Evolutionary conservation across 2,329 filamentous ascomycete genomes (phyloP).

Genomic region (Diaporthe aspalathi): DNA sequence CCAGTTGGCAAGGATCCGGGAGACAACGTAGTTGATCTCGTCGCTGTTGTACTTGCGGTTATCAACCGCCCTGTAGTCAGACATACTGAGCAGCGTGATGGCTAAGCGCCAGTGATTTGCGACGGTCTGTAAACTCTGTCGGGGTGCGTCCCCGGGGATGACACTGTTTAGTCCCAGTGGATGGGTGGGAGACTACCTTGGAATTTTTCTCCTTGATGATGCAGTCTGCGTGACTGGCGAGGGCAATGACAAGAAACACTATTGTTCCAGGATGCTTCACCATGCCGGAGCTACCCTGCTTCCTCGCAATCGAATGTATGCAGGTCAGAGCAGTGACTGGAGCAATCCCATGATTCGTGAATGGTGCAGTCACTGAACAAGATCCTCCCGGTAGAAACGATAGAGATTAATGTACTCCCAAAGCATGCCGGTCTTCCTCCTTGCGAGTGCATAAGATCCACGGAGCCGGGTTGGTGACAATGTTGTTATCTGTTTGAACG

Average conservation of each 20-base stretch:
- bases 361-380: neutral
- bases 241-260: neutral
- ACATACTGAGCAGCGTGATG: slow-evolving; percentile 5
- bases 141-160: neutral
- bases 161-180: neutral
- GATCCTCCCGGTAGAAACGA: neutral
- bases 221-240: neutral
- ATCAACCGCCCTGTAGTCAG: slow-evolving; percentile 31
- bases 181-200: neutral
- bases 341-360: neutral
- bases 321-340: neutral
- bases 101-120: neutral
- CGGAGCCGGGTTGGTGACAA: neutral
- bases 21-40: slow-evolving; percentile 35
- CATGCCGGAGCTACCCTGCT: neutral
- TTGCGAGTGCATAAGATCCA: neutral
- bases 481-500: neutral
- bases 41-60: slow-evolving; percentile 35
- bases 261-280: neutral
- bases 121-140: neutral
- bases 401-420: neutral
- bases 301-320: neutral
- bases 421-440: neutral
- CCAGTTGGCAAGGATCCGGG: slow-evolving; percentile 28
- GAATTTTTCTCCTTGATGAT: neutral